A percentile compares a stretch with the other conserved stretches of the same genome.
Evolutionary conservation across 1,139 yeast species (phyloP).

Genomic region (Sugiyamaella neomexicana): DNA sequence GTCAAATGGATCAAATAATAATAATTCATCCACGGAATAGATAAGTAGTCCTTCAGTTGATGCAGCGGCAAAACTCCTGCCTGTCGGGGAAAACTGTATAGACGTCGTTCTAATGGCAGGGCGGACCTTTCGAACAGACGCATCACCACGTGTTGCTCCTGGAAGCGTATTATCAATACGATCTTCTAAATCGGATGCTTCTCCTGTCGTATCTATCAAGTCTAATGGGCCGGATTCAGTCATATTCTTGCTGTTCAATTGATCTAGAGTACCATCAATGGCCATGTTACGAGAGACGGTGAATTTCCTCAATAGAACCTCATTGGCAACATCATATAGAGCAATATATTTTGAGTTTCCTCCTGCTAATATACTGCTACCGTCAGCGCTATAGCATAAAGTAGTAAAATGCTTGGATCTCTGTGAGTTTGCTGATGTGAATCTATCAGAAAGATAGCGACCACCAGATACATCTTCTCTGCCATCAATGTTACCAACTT

Average conservation of each 20-base stretch:
- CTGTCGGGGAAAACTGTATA: slow-evolving; percentile 84
- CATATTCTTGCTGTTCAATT: slow-evolving; percentile 75
- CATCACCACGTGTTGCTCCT: slow-evolving; percentile 86
- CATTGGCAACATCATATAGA: slow-evolving; percentile 83
- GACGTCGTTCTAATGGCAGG: slow-evolving; percentile 81
- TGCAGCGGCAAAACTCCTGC: slow-evolving; percentile 90
- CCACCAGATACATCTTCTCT: slow-evolving; percentile 87
- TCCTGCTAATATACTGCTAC: slow-evolving; percentile 81
- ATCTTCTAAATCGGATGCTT: slow-evolving; percentile 81
- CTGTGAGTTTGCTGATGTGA: slow-evolving; percentile 74
- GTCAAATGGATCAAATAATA: slow-evolving; percentile 91
- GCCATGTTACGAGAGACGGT: slow-evolving; percentile 87
- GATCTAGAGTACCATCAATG: slow-evolving; percentile 81
- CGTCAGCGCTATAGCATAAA: slow-evolving; percentile 85
- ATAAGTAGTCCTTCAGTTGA: slow-evolving; percentile 90
- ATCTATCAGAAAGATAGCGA: slow-evolving; percentile 77
- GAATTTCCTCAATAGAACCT: slow-evolving; percentile 78
- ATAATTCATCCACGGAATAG: slow-evolving; percentile 72
- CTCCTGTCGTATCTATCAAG: slow-evolving; percentile 81
- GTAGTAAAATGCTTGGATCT: slow-evolving; percentile 83
- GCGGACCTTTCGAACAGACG: slow-evolving; percentile 71
- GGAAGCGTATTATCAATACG: slow-evolving; percentile 76
- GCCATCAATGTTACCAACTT: slow-evolving; percentile 81
- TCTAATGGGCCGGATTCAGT: slow-evolving; percentile 89
- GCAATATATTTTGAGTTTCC: slow-evolving; percentile 92